These are phyloP conservation scores for Usnea hakonensis DNA, from an alignment of 495 filamentous ascomycete genomes.

Conservation along the genomic window DNA sequence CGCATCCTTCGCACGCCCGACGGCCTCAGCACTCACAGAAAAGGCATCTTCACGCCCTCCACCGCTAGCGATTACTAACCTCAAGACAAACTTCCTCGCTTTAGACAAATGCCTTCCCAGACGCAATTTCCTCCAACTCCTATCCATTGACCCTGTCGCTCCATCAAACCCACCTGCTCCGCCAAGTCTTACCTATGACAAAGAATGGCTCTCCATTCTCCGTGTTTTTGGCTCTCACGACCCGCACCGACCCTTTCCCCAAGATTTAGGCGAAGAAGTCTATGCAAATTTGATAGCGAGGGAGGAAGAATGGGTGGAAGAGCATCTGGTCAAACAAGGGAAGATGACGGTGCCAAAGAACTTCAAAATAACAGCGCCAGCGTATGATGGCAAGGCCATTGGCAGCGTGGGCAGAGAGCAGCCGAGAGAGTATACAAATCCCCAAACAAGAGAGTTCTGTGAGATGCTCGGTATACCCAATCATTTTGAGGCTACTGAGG, in stretches of 20 bases:
- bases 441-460: constrained; percentile 74
- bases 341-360: constrained; percentile 63
- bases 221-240: constrained; percentile 60
- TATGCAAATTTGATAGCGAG: constrained; percentile 57
- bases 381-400: constrained; percentile 43
- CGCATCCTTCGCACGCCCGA: constrained; percentile 49
- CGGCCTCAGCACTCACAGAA: constrained; percentile 20
- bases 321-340: constrained; percentile 53
- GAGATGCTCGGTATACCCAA: constrained; percentile 68
- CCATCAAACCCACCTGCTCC: constrained; percentile 23
- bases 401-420: constrained; percentile 33
- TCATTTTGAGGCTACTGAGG: constrained; percentile 61
- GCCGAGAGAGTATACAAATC: constrained; percentile 72
- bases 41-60: constrained; percentile 36
- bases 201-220: constrained; percentile 90
- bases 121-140: constrained; percentile 73
- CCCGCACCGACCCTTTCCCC: constrained; percentile 47
- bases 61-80: constrained; percentile 57
- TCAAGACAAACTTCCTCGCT: constrained; percentile 73
- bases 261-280: constrained; percentile 47
- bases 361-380: constrained; percentile 68
- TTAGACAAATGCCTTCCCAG: constrained; percentile 79
- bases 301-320: constrained; percentile 67
- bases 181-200: constrained; percentile 65
- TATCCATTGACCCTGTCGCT: constrained; percentile 46